Base-by-base conservation (phyloP, 768 basidiomycete genomes). In the Termitomyces sp. region DNA sequence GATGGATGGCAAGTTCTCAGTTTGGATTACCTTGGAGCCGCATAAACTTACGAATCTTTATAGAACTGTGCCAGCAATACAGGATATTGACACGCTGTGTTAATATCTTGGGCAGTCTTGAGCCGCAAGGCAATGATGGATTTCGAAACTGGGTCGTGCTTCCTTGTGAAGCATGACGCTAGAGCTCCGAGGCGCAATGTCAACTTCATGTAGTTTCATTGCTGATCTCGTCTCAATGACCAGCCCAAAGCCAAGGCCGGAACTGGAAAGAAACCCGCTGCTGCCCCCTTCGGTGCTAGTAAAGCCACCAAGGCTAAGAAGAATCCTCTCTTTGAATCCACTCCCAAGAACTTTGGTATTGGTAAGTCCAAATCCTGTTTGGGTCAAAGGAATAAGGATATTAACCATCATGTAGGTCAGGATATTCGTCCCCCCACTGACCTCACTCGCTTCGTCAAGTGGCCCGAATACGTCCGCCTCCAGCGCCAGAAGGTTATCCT, bases 401-500 rank as follows among this genome's bases (percentile, higher is more conserved):
- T 14, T 35, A 30, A 36, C 43, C 5, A 35, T 28, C 13, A 18
- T 24, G 10, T 59, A 96, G 96, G 96, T 69, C 93, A 95, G 78
- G 92, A 96, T 75, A 83, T 98, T 66, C 91, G 88, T 67, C 95
- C 88, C 68, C 83, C 82, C 72, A 84, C 84, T 56, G 96, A 98
- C 76, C 76, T 98, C 64, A 96, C 92, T 58, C 92, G 95, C 72
- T 98, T 98, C 79, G 92, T 98, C 78, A 98, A 97, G 75, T 99
- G 96, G 96, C 96, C 96, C 65, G 93, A 95, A 79, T 98, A 98
- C 70, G 86, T 98, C 66, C 92, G 94, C 70, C 88, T 98, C 47
- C 96, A 98, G 71, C 87, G 96, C 71, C 94, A 98, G 77, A 98
- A 98, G 80, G 93, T 98, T 69, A 96, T 98, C 77, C 88, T 98